Percentiles rank a stretch among this genome's conserved stretches.
Evolutionary conservation across 2,329 filamentous ascomycete species (phyloP).

Genomic region (Boeremia exigua): DNA sequence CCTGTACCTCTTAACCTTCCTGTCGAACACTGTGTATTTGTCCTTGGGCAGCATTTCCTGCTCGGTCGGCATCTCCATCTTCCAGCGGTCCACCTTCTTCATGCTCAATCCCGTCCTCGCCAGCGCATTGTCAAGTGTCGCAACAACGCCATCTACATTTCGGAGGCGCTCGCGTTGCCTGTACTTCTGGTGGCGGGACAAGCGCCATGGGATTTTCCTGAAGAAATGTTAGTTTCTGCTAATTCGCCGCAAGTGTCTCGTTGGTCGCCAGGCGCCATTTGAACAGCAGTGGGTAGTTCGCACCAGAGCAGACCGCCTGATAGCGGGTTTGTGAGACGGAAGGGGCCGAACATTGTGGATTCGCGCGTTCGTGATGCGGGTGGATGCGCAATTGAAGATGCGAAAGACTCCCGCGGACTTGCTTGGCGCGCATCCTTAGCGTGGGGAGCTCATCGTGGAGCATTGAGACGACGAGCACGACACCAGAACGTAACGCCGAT

Average conservation of each 20-base stretch:
- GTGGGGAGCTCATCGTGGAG: slow-evolving; percentile 26
- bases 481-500: neutral
- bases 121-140: slow-evolving; percentile 79
- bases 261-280: neutral
- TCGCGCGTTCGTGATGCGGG: slow-evolving; percentile 22
- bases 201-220: slow-evolving; percentile 97
- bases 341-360: slow-evolving; percentile 49
- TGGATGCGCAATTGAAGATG: slow-evolving; percentile 20
- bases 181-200: slow-evolving; percentile 71
- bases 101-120: slow-evolving; percentile 71
- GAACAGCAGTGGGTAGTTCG: neutral
- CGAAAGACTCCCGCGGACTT: slow-evolving; percentile 36
- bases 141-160: slow-evolving; percentile 83
- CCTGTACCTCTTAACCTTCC: slow-evolving; percentile 92
- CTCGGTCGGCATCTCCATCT: slow-evolving; percentile 93
- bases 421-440: slow-evolving; percentile 41
- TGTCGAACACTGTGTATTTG: slow-evolving; percentile 98
- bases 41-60: slow-evolving; percentile 93
- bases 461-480: neutral
- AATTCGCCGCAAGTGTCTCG: neutral
- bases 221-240: neutral
- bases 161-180: slow-evolving; percentile 53
- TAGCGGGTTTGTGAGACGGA: slow-evolving; percentile 48
- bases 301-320: slow-evolving; percentile 50
- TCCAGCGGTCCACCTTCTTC: slow-evolving; percentile 87